These are phyloP conservation scores for Dimocarpus longan DNA, from an alignment of 345 rosid genomes.

Conservation along the genomic window DNA sequence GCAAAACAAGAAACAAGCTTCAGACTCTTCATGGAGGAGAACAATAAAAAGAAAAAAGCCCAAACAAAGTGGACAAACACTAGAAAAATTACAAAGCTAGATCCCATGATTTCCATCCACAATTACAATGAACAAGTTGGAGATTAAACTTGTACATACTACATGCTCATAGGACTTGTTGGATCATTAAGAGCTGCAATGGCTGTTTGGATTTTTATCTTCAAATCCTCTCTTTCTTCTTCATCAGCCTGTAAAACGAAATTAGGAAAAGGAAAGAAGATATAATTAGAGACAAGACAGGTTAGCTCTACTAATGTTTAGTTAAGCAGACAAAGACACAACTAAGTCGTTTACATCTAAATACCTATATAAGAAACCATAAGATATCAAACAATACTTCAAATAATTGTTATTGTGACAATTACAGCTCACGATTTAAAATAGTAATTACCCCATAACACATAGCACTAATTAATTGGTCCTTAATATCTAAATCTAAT, in stretches of 20 bases:
- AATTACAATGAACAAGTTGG: background rate
- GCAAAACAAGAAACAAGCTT: background rate
- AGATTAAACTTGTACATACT: background rate
- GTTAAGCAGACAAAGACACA: background rate
- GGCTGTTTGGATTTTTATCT: conserved; percentile 49
- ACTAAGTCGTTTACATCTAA: background rate
- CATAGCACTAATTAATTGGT: too few species aligned
- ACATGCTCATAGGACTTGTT: conserved; percentile 63
- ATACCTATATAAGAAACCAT: background rate
- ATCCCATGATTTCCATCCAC: background rate
- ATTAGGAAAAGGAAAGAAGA: background rate
- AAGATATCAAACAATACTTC: too few species aligned
- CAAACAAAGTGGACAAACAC: background rate
- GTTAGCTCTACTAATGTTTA: background rate
- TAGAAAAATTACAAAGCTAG: background rate
- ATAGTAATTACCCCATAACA: too few species aligned
- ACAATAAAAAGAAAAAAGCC: background rate
- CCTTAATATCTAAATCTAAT: too few species aligned
- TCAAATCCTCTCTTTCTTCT: conserved; percentile 50
- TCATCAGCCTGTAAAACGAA: conserved; percentile 57
- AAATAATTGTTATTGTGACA: too few species aligned
- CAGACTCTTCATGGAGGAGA: background rate
- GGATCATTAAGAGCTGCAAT: conserved; percentile 61
- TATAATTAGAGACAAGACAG: background rate
- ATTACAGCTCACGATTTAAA: too few species aligned